These are phyloP conservation scores for Excoecaria cochinchinensis DNA, from an alignment of 345 rosid species.

Conservation along the genomic window DNA sequence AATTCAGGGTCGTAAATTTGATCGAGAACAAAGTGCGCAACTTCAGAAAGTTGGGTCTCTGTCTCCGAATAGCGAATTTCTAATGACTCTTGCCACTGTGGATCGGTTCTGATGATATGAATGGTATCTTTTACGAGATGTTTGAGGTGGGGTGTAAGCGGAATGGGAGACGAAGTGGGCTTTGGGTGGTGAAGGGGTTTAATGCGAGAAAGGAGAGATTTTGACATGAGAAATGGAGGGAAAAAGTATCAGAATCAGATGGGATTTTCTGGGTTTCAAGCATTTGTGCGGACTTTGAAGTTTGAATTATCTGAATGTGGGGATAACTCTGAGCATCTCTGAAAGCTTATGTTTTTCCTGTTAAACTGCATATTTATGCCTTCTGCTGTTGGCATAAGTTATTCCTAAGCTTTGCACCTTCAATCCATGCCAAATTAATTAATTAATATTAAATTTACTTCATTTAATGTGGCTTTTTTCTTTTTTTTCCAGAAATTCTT, in stretches of 20 bases:
- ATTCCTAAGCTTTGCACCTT: too few relatives aligned
- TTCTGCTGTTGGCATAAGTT: too few relatives aligned
- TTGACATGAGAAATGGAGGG: slow-evolving; percentile 48
- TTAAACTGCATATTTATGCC: too few relatives aligned
- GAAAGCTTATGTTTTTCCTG: too few relatives aligned
- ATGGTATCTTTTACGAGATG: slow-evolving; percentile 47
- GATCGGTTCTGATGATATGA: slow-evolving; percentile 51
- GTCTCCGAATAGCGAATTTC: slow-evolving; percentile 37
- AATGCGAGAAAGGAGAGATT: slow-evolving; percentile 64
- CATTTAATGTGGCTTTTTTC: too few relatives aligned
- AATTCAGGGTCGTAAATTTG: slow-evolving; percentile 53
- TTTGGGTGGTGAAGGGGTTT: slow-evolving; percentile 46
- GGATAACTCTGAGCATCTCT: too few relatives aligned
- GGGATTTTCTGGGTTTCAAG: background rate
- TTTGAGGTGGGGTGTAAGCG: slow-evolving; percentile 37
- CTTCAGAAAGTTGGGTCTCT: slow-evolving; percentile 42
- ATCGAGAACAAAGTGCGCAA: slow-evolving; percentile 68
- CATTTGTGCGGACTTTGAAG: background rate
- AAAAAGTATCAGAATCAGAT: background rate
- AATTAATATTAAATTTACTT: too few relatives aligned
- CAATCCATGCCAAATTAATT: too few relatives aligned
- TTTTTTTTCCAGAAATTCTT: too few relatives aligned
- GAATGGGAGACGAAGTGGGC: slow-evolving; percentile 29
- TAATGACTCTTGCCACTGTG: slow-evolving; percentile 47
- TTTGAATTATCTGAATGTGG: too few relatives aligned